Percentiles rank a stretch among this genome's conserved stretches.
These are phyloP conservation scores for Oryza meridionalis DNA, from an alignment of 176 grass and related monocot genomes.

Conservation along the genomic window DNA sequence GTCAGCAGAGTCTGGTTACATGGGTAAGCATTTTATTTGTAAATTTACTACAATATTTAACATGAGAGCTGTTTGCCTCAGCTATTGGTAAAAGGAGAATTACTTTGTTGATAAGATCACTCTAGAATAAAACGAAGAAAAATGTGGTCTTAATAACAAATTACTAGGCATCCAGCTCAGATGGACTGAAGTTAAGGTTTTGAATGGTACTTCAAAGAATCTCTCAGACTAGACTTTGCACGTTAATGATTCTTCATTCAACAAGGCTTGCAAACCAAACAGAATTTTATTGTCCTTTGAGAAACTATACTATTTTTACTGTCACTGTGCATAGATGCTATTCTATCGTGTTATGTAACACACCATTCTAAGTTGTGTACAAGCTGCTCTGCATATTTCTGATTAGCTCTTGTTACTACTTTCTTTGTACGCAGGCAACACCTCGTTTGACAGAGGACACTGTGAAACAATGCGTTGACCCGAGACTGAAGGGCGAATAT, in stretches of 20 bases:
- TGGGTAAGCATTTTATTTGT: constrained; percentile 67
- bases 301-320: background rate
- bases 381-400: constrained; percentile 19
- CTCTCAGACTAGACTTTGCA: constrained; percentile 2
- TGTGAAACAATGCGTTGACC: constrained; percentile 87
- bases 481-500: constrained; percentile 79
- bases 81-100: background rate
- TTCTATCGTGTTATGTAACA: background rate
- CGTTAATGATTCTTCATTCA: background rate
- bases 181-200: background rate
- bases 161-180: background rate
- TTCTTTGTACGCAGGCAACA: constrained; percentile 56
- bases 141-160: constrained; percentile 4
- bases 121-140: background rate
- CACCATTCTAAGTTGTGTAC: background rate
- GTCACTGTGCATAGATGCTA: background rate
- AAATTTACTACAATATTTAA: constrained; percentile 25
- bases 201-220: constrained; percentile 23
- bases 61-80: background rate
- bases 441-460: constrained; percentile 81
- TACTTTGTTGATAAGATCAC: constrained; percentile 23
- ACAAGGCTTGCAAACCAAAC: background rate
- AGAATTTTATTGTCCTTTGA: background rate
- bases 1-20: constrained; percentile 93
- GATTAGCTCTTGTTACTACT: background rate